Base-by-base conservation (phyloP, 2,329 filamentous ascomycete genomes). In the Botrytis porri region DNA sequence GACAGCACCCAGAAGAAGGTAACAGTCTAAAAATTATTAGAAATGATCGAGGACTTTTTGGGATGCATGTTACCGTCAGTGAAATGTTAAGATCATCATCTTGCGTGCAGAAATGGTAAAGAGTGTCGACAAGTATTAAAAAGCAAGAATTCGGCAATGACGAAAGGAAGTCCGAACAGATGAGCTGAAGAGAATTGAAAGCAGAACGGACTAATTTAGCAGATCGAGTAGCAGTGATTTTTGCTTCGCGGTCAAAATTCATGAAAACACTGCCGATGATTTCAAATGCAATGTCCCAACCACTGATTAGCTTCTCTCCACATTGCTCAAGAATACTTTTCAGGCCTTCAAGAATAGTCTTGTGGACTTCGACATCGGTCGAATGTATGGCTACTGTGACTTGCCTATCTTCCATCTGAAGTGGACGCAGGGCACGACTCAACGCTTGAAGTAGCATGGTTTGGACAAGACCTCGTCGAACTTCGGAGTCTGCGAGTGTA, bases 1-100 rank as follows among this genome's bases (percentile, higher is more conserved):
- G 95, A 97, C 12, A 98, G 88, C 71, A 95, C 95, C 94, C 95
- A 98, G 81, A 97, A 97, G 80, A 97, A 96, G 0, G 95, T 97
- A 14, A 97, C 93, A 1, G 95, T 96, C 89, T 93, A 69, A 4
- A 35, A 65, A 48, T 41, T 54, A 69, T 74, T 69, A 71, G 78
- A 43, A 43, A 71, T 70, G 79, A 51, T 25, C 0, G 54, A 54
- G n/a, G 14, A 29, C 25, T 5, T 29, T 66, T 29, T 64, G 14
- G 20, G n/a, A 12, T 59, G 29, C n/a, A 81, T 88, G 88, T 82
- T 85, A 93, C 92, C 48, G 96, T 98, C 39, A 99, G 85, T 0
- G 95, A 95, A 79, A 98, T 97, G 77, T 99, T 99, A 54, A 99
- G 86, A 80, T 99, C 96, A 77, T 97, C 93, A 76, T 91, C 88